Conservation (phyloP, 2,329 filamentous ascomycete genomes). For the Hypocrella siamensis region DNA sequence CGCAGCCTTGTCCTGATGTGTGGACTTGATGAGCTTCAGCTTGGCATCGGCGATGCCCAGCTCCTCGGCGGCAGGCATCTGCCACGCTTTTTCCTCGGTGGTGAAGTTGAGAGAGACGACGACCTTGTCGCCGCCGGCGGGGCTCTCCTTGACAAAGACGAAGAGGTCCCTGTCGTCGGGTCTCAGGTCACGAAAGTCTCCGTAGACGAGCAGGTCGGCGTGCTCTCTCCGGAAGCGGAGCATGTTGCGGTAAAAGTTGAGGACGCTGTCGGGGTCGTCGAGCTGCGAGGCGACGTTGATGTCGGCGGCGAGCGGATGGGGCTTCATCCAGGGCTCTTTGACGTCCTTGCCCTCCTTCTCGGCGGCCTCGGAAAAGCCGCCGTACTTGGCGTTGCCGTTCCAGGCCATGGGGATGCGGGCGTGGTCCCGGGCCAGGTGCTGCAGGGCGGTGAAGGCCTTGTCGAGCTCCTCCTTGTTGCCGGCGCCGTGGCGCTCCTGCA, state of each 20-base stretch:
- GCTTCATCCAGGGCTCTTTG: conserved; percentile 18
- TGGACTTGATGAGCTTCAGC: conserved; percentile 13
- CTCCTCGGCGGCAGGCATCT: conserved; percentile 8
- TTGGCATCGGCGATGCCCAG: conserved; percentile 7
- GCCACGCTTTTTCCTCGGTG: conserved; percentile 11
- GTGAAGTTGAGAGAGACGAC: conserved; percentile 18
- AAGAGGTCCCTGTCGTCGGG: conserved; percentile 11
- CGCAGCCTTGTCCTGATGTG: conserved; percentile 8
- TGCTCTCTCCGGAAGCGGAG: conserved; percentile 15
- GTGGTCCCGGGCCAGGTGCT: conserved; percentile 38
- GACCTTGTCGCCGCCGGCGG: conserved; percentile 8
- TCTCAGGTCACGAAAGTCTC: conserved; percentile 14
- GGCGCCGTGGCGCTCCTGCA: conserved; percentile 12
- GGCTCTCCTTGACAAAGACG: conserved; percentile 15
- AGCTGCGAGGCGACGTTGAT: conserved; percentile 43
- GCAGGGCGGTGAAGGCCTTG: conserved; percentile 15
- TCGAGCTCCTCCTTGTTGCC: conserved; percentile 19
- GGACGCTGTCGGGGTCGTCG: conserved; percentile 18
- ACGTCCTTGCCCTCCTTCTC: conserved; percentile 13
- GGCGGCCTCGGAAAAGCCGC: conserved; percentile 20
- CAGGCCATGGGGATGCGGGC: conserved; percentile 53
- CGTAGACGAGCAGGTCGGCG: conserved; percentile 17
- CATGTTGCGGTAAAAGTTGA: conserved; percentile 17
- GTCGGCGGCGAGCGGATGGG: conserved; percentile 14
- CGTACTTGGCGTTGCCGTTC: conserved; percentile 22